Conservation (phyloP, 2,329 filamentous ascomycete genomes). For the Leptographium lundbergii region DNA sequence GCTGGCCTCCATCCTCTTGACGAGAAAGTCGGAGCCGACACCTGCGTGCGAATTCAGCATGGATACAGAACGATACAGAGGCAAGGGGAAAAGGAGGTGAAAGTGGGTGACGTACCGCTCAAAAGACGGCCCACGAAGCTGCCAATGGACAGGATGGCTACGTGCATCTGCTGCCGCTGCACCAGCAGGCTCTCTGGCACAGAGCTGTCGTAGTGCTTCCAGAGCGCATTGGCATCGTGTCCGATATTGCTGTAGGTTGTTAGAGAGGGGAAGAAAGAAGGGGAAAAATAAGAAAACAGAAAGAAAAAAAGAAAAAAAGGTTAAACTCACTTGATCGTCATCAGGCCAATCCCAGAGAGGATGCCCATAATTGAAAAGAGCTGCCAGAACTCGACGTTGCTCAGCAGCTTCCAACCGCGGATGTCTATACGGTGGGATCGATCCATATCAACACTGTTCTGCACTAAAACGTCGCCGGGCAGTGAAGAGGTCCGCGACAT, state of each 20-base stretch:
- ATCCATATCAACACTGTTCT: slow-evolving; percentile 55
- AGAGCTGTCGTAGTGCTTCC: slow-evolving; percentile 70
- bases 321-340: slow-evolving; percentile 81
- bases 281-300: neutral
- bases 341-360: slow-evolving; percentile 84
- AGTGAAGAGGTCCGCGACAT: slow-evolving; percentile 48
- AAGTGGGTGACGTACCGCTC: slow-evolving; percentile 43
- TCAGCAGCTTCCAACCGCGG: slow-evolving; percentile 65
- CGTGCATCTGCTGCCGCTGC: slow-evolving; percentile 76
- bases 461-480: slow-evolving; percentile 36
- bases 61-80: neutral
- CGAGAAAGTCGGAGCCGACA: slow-evolving; percentile 81
- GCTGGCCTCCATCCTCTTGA: slow-evolving; percentile 66
- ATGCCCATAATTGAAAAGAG: slow-evolving; percentile 78
- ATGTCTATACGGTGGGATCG: slow-evolving; percentile 80
- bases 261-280: neutral
- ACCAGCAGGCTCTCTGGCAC: slow-evolving; percentile 64
- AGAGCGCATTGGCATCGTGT: slow-evolving; percentile 76
- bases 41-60: slow-evolving; percentile 30
- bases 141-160: slow-evolving; percentile 82
- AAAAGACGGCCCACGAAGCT: slow-evolving; percentile 73
- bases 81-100: neutral
- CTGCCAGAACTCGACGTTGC: slow-evolving; percentile 75
- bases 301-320: slow-evolving; percentile 20
- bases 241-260: slow-evolving; percentile 68